Conservation (phyloP, 371 early-diverging fungal genomes). For the Haplosporangium sp. region DNA sequence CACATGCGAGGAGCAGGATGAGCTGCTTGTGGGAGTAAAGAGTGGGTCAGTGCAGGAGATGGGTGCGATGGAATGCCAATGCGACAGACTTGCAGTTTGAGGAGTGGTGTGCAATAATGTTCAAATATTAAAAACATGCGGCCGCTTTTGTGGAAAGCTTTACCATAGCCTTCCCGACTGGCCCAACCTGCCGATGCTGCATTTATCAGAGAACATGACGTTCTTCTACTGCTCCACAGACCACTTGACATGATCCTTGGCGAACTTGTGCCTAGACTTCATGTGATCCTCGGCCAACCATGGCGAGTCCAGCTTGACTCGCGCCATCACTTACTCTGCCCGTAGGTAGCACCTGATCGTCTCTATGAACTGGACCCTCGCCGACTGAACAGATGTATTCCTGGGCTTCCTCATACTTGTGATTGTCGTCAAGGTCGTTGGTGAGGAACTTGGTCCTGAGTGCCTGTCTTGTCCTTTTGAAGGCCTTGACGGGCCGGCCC, state of each 20-base stretch:
- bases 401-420: slow-evolving; percentile 6
- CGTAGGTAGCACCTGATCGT: background rate
- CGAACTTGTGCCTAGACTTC: background rate
- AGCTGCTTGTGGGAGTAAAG: too few relatives aligned
- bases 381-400: background rate
- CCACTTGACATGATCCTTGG: slow-evolving; percentile 12
- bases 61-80: too few relatives aligned
- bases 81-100: too few relatives aligned
- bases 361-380: slow-evolving; percentile 5
- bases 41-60: too few relatives aligned
- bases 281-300: background rate
- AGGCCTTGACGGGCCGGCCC: slow-evolving; percentile 3
- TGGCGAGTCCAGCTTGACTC: slow-evolving; percentile 1
- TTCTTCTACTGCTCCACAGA: slow-evolving; percentile 4
- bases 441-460: too few relatives aligned
- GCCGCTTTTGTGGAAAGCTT: too few relatives aligned
- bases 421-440: too few relatives aligned
- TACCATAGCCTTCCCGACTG: too few relatives aligned
- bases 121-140: too few relatives aligned
- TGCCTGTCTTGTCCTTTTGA: background rate
- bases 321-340: too few relatives aligned
- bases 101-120: too few relatives aligned
- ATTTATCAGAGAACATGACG: slow-evolving; percentile 10
- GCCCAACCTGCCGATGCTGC: slow-evolving; percentile 6
- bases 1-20: too few relatives aligned